Evolutionary conservation across 805 yeast species (phyloP).

Genomic region (Nematodospora valgi): DNA sequence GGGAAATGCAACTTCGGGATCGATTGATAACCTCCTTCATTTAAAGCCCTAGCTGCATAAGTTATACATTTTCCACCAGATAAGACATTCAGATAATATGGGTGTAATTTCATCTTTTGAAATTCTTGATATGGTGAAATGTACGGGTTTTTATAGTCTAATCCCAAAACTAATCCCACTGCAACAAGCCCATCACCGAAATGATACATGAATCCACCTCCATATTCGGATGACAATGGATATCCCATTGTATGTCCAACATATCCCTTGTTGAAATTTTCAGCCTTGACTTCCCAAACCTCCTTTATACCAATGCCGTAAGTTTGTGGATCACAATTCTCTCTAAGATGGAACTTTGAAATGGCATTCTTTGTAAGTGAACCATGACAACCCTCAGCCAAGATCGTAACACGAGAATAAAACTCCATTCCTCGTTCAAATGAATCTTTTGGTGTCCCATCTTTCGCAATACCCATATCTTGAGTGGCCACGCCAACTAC

Average conservation of each 20-base stretch:
- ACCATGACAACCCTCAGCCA: slow-evolving; percentile 99
- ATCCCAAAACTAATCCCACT: slow-evolving; percentile 91
- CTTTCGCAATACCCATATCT: slow-evolving; percentile 80
- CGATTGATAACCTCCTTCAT: slow-evolving; percentile 95
- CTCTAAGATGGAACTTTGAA: slow-evolving; percentile 63
- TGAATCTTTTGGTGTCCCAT: slow-evolving; percentile 73
- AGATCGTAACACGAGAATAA: slow-evolving; percentile 81
- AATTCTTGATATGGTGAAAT: slow-evolving; percentile 94
- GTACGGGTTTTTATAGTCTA: slow-evolving; percentile 94
- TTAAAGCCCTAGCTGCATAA: slow-evolving; percentile 93
- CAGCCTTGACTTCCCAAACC: slow-evolving; percentile 91
- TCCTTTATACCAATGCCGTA: slow-evolving; percentile 96
- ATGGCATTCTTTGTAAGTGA: slow-evolving; percentile 80
- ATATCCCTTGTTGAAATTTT: slow-evolving; percentile 73
- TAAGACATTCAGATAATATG: slow-evolving; percentile 68
- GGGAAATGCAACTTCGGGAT: slow-evolving; percentile 90
- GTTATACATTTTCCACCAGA: slow-evolving; percentile 90
- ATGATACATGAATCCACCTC: slow-evolving; percentile 97
- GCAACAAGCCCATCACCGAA: slow-evolving; percentile 91
- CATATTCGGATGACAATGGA: slow-evolving; percentile 76
- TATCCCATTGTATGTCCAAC: slow-evolving; percentile 88
- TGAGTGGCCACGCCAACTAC: slow-evolving; percentile 91
- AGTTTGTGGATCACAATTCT: slow-evolving; percentile 70
- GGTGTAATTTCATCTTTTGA: slow-evolving; percentile 90
- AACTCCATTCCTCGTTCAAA: slow-evolving; percentile 98